Base-by-base conservation (phyloP, 2,329 filamentous ascomycete species). In the Alternaria gaisen region DNA sequence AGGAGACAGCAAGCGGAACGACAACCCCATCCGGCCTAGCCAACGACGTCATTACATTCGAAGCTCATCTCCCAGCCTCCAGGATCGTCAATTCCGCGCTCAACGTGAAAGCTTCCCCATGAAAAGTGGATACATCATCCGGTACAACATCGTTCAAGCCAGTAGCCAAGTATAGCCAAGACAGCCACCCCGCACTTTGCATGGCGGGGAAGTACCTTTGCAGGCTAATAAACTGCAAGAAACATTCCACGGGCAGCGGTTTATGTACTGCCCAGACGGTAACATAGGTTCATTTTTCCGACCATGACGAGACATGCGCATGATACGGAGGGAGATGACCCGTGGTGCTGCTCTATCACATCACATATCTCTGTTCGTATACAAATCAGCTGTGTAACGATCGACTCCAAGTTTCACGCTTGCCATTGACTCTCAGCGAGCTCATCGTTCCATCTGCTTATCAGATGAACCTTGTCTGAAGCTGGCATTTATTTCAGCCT, bases 181-280 rank as follows among this genome's bases (percentile, higher is more conserved):
- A 26, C 51, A 57, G 66, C 68, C 68, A 66, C 68, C 68, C 66
- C 68, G 68, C 66, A 66, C 61, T 50, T 51, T 64, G 61, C 56
- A 62, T 62, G 53, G 60, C 55, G 55, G 63, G 60, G 61, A 64
- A 47, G 52, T 70, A 58, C 56, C 64, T 51, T 22, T 32, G 22
- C 20, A 36, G 28, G 50, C 40, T 61, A 53, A 50, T 28, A 10
- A 30, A n/a, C 47, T 36, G 41, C 43, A 48, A 47, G 20, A 40
- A 43, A 41, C 46, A 22, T 14, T 40, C 38, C 24, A 30, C 53
- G 52, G 46, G 36, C 56, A 43, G 53, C 62, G 60, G 55, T 52
- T 57, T 26, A 59, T 58, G 58, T 48, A 28, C 34, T 51, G 30
- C 36, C 60, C 56, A 61, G 61, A 61, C 56, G 56, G 53, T 34